Evolutionary conservation across 257 asterid species (phyloP).

Genomic region (Eustoma russellianum): DNA sequence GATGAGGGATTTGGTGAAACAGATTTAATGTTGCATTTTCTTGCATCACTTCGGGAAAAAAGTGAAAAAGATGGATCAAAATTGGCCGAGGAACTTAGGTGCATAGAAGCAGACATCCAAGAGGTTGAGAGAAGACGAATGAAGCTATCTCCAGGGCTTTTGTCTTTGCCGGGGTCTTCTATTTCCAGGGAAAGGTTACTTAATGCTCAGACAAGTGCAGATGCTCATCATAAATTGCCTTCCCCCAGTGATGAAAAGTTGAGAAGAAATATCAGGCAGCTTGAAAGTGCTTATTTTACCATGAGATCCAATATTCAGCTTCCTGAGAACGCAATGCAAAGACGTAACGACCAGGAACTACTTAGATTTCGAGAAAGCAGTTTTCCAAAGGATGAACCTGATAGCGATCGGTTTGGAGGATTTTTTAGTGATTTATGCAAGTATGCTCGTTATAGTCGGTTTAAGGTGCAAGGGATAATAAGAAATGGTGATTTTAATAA

Average conservation of each 20-base stretch:
- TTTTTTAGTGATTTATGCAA: constrained; percentile 85
- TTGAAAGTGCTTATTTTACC: constrained; percentile 84
- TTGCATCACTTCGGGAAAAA: constrained; percentile 46
- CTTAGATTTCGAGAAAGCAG: constrained; percentile 40
- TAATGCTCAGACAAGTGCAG: constrained; percentile 20
- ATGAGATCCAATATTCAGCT: constrained; percentile 58
- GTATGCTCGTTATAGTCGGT: constrained; percentile 73
- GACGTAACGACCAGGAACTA: constrained; percentile 43
- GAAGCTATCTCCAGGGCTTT: constrained; percentile 19
- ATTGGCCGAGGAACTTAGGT: constrained; percentile 51
- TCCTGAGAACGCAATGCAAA: constrained; percentile 25
- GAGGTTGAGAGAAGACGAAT: constrained; percentile 63
- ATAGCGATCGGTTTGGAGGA: constrained; percentile 52
- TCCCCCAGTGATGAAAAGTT: constrained; percentile 39
- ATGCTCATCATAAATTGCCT: constrained; percentile 19
- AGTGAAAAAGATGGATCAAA: constrained; percentile 57
- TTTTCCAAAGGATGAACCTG: constrained; percentile 27
- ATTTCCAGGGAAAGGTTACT: constrained; percentile 12
- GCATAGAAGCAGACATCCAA: constrained; percentile 70
- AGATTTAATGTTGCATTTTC: constrained; percentile 57
- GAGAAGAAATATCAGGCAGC: constrained; percentile 49
- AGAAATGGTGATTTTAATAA: constrained; percentile 68
- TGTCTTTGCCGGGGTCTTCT: constrained; percentile 21
- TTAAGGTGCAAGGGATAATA: constrained; percentile 54
- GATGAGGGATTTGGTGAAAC: constrained; percentile 59